Percentiles rank a stretch among this genome's conserved stretches.
Conservation (phyloP, 2,329 filamentous ascomycete genomes). For the Trichoderma cornu-damae region DNA sequence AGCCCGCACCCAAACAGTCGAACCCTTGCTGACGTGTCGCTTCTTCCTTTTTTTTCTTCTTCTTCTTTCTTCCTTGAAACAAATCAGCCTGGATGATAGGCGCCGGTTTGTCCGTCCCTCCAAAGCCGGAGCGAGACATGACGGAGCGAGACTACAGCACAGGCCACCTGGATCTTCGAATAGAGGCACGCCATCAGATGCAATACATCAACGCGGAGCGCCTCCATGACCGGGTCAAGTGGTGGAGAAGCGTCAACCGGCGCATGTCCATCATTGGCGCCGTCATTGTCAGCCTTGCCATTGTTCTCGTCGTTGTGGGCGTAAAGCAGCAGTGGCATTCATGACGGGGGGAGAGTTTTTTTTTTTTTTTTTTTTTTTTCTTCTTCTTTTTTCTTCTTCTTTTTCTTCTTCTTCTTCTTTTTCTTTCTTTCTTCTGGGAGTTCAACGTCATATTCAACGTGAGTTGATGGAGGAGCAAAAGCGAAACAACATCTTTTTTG, state of each 20-base stretch:
- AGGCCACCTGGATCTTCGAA: conserved; percentile 37
- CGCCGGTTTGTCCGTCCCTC: conserved; percentile 66
- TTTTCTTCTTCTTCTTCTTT: too few species aligned
- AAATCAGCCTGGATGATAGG: conserved; percentile 72
- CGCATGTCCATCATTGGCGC: conserved; percentile 54
- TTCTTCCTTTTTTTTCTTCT: too few species aligned
- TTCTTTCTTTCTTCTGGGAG: neutral
- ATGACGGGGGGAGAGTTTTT: too few species aligned
- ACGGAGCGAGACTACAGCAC: conserved; percentile 43
- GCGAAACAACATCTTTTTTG: neutral
- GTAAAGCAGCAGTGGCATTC: conserved; percentile 45
- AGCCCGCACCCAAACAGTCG: too few species aligned
- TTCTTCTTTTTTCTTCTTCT: too few species aligned
- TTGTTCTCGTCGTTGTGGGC: conserved; percentile 49
- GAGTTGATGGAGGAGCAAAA: neutral
- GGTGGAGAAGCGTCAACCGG: conserved; percentile 57
- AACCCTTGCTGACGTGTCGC: too few species aligned
- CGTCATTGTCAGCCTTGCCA: conserved; percentile 48
- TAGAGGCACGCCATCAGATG: conserved; percentile 33
- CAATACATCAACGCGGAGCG: conserved; percentile 40
- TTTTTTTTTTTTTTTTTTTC: too few species aligned
- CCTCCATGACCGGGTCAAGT: conserved; percentile 48
- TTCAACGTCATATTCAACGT: neutral
- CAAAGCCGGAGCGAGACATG: conserved; percentile 48
- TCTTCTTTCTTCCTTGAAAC: neutral